Base-by-base conservation (phyloP, 2,329 filamentous ascomycete species). In the Xylariomycetidae sp. region DNA sequence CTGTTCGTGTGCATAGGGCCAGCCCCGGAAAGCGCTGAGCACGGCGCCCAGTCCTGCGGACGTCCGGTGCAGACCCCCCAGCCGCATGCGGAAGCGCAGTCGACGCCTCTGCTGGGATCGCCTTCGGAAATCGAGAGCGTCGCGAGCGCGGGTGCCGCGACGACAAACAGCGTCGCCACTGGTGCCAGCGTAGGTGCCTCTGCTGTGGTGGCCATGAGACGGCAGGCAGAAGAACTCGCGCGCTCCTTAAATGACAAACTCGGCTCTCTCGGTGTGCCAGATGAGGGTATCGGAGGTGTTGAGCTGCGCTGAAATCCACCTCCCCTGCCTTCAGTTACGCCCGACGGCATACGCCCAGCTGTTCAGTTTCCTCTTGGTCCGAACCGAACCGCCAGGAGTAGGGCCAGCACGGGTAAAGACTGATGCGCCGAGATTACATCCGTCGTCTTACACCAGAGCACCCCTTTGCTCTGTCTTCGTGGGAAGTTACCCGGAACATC, bases 241-340 rank as follows among this genome's bases (percentile, higher is more conserved):
- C 59, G 63, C 34, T 76, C 72, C 67, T 53, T 82, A 43, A 76
- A 82, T 42, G 70, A 71, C n/a, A 72, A 72, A 57, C 61, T 82
- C 5, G 70, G 70, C 5, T 60, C 64, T 10, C 50, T 79, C 39
- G 58, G 58, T 10, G 65, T 77, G 18, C 72, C 74, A 0, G 68
- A 73, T 30, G 72, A 76, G 32, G 67, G 65, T 5, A 59, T 47
- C 3, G 44, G 42, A 2, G 42, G 43, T 19, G 37, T 47, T 15
- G 51, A 56, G 30, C 32, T 39, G 27, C 46, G 51, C 35, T 53
- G 41, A 29, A 6, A n/a, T n/a, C n/a, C n/a, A n/a, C n/a, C n/a
- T n/a, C n/a, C n/a, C n/a, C n/a, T n/a, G n/a, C n/a, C n/a, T n/a
- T n/a, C n/a, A n/a, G n/a, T n/a, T n/a, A n/a, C n/a, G n/a, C n/a